Base-by-base conservation (phyloP, 148 eudicot genomes). In the Chenopodium berlandieri region DNA sequence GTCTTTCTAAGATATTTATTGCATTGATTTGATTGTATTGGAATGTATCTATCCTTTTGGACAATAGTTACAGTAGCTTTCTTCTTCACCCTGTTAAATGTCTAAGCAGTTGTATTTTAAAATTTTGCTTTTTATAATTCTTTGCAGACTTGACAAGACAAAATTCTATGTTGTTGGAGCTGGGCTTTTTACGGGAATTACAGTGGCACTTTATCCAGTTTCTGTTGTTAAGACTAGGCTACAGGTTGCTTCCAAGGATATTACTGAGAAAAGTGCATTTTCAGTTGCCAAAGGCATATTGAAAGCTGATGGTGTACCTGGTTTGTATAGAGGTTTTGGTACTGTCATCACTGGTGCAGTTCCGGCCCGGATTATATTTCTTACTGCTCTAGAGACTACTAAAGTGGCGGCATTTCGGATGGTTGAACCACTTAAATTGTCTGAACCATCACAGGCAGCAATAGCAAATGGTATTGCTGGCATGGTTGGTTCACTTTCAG, bases 301-400 rank as follows among this genome's bases (percentile, higher is more conserved):
- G 82, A 92, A 81, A 90, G 84, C 90, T n/a, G 98, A 96, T 85
- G 99, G 99, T 66, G 77, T 94, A 64, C 89, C 93, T 77, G 99
- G 99, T 87, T 90, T 96, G 78, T 96, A 96, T 85, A 88, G 95
- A 90, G 99, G 99, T 83, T 94, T 96, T 88, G 99, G 99, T 54
- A 96, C 97, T 12, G 99, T 96, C 37, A 89, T 96, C 50, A 96
- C 94, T 56, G 99, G 99, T 81, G 95, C 98, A 70, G 78, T 96
- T 80, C 99, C 98, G 46, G 87, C 97, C 50, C 90, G 99, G 84
- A 90, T 96, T 76, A 86, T 96, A 83, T 96, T 96, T 78, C 95
- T 96, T 74, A 94, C 98, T 48, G 90, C 95, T 84, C 86, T 96
- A 85, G 99, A 96, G 90, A 96, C 98, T 73, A 94, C 97, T 73